Conservation (phyloP, 148 eudicot genomes). For the Linanthus parryae region DNA sequence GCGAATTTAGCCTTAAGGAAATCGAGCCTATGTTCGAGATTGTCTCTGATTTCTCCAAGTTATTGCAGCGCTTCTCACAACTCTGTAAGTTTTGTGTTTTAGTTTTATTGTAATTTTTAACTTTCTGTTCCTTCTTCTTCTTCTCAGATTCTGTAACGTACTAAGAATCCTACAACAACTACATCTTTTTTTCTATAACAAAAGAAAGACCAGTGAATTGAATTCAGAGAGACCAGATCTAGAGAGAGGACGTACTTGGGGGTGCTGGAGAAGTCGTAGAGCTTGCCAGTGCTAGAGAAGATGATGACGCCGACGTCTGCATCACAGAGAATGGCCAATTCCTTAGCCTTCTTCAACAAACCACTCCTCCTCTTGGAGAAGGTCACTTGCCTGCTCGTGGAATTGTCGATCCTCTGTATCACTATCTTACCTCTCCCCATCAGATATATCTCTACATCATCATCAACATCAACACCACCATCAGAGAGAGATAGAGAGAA, state of each 20-base stretch:
- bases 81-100: no score
- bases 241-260: conserved; percentile 10
- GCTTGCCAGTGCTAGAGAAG: conserved; percentile 54
- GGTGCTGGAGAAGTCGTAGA: conserved; percentile 46
- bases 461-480: background rate
- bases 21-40: no score
- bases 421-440: conserved; percentile 69
- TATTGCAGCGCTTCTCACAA: no score
- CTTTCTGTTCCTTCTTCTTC: no score
- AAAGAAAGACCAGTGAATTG: no score
- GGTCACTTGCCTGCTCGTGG: conserved; percentile 59
- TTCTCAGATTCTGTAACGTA: no score
- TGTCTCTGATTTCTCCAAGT: no score
- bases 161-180: no score
- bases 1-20: no score
- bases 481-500: background rate
- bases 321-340: conserved; percentile 56
- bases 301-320: conserved; percentile 59
- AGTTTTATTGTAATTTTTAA: no score
- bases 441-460: background rate
- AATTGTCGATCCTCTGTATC: conserved; percentile 56
- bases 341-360: conserved; percentile 55
- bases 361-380: conserved; percentile 57
- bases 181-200: no score
- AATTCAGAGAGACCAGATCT: background rate